Conservation (phyloP, 768 basidiomycete genomes). For the Chalciporus chontae region DNA sequence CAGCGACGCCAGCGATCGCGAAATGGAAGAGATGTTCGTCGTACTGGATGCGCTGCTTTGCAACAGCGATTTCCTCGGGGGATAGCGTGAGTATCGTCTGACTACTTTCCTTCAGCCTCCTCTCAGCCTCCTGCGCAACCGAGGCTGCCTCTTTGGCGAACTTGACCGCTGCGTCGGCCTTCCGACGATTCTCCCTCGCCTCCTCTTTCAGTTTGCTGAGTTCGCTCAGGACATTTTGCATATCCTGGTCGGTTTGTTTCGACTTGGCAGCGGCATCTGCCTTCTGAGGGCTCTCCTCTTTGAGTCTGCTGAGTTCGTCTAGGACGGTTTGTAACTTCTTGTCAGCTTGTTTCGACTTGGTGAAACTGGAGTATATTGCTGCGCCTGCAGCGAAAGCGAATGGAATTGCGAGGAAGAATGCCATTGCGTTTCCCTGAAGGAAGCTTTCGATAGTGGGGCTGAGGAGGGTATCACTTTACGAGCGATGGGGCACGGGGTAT, state of each 20-base stretch:
- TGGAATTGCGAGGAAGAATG: not conserved
- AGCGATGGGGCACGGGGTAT: not conserved
- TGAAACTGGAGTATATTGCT: not conserved
- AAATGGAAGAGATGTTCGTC: constrained; percentile 23
- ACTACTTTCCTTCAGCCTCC: not conserved
- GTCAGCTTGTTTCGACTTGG: not conserved
- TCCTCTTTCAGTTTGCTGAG: not conserved
- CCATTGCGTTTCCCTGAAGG: not conserved
- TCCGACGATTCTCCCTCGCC: not conserved
- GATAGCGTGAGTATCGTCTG: not conserved
- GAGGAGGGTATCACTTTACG: not conserved
- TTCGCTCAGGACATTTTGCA: not conserved
- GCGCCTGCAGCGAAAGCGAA: not conserved
- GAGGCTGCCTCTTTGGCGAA: not conserved
- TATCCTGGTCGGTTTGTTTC: not conserved
- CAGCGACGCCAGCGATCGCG: constrained; percentile 24
- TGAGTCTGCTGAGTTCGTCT: not conserved
- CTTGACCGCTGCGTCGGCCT: not conserved
- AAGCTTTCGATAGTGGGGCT: not conserved
- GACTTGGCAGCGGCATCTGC: not conserved
- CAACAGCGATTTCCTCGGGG: not conserved
- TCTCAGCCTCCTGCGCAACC: constrained; percentile 1
- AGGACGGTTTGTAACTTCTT: not conserved
- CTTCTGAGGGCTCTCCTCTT: not conserved
- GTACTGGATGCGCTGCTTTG: constrained; percentile 2